Evolutionary conservation across 2,329 filamentous ascomycete genomes (phyloP), one percentile per base, ranked within the genome.

Genomic region (Chalaropsis thielavioides): DNA sequence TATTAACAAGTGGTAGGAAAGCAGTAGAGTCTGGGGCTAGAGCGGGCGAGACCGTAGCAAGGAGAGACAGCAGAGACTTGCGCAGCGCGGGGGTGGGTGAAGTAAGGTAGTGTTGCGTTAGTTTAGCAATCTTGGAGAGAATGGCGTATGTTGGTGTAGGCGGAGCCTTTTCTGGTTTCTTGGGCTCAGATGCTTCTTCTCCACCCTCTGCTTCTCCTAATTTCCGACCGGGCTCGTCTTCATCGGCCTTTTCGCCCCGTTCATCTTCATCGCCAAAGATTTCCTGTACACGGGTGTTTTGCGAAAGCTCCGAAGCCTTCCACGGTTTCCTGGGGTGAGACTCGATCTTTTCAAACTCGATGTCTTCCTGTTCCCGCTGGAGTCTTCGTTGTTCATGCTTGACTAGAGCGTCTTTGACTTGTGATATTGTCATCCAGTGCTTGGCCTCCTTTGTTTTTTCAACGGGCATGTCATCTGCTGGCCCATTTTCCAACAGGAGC

Each of bases 51-150:
- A 90, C 86, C 0, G 85, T 90, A 31, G 81, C 77, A 13, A 97
- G 81, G 5, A 97, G 83, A 17, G 84, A 82, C 10, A 99, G 82
- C 2, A 99, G 80, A 0, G 87, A 89, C 38, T 84, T 84, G 49
- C 92, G 86, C 8, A 99, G 81, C 11, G 84, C 82, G 0, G 92
- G 85, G 0, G 90, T 92, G 0, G 89, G 86, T 0, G 90, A 92
- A 5, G 92, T 91, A 11, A 99, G 82, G 74, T 96, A 94, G 72
- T 96, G 87, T 71, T 96, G 92, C 4, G 91, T 92, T 0, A 95
- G 83, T 61, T 83, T 83, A 27, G 91, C 84, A 65, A 99, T 94
- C 66, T 86, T 87, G 41, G 90, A 80, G 2, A 97, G 82, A 11
- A 96, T 81, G n/a, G 80, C 80, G 73, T 95, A 95, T 0, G 89